Evolutionary conservation across 2,329 filamentous ascomycete genomes (phyloP), one percentile per base, ranked within the genome.

Genomic region (Dactylellina drechsleri): DNA sequence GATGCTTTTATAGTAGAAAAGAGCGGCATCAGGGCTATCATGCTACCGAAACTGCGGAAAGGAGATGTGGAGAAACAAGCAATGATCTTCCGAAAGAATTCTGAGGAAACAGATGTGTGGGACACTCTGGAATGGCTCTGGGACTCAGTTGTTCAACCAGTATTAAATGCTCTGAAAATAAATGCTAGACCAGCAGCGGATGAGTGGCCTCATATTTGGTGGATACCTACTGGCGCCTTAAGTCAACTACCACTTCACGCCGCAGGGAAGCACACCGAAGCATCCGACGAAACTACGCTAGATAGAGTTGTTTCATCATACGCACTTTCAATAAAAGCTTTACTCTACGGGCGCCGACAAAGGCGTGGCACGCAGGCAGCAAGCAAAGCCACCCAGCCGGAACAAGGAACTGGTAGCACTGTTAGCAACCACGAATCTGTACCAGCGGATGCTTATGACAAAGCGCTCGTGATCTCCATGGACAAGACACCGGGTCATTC

Each of bases 251-350:
- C 81, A 12, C 40, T 83, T 6, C 81, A 83, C 65, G 81, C 81
- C 0, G 81, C 82, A 0, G 82, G 82, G 10, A 58, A 77, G 36
- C 80, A 83, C 56, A 6, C 26, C 0, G 28, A 64, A 6, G 47
- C 58, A 1, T 23, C 23, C 4, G 77, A 73, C 12, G 67, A 80
- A 4, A 80, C 80, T 0, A 80, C 80, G 0, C 52, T 83, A 0
- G 81, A 83, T 56, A 76, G 80, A 50, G 82, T 81, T 10, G 78
- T 83, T 0, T 84, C 82, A 2, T 83, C 82, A 0, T 84, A 83
- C 59, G 79, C 65, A 15, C 77, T 79, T 0, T 82, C 82, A 2
- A 59, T 83, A 43, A 81, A 80, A 72, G 75, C 80, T 1, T 36
- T 83, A 0, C 74, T 81, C 13, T 60, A 80, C 16, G 76, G 73